Base-by-base conservation (phyloP, 495 filamentous ascomycete species). In the Glonium stellatum region DNA sequence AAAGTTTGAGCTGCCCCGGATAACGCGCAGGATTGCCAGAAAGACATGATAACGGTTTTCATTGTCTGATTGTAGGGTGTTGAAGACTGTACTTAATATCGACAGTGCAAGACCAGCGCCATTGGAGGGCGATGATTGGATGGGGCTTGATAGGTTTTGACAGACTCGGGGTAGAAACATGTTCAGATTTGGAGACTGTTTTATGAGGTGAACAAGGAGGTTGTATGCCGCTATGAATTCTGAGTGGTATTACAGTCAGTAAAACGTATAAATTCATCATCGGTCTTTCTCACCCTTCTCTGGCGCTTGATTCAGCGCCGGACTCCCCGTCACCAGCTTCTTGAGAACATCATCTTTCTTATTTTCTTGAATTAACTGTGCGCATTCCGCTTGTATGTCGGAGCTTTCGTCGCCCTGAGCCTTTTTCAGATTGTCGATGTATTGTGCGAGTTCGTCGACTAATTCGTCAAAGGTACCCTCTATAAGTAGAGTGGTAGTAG, bases 181-280 rank as follows among this genome's bases (percentile, higher is more conserved):
- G 71, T 89, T 83, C 59, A 87, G 79, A 63, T 91, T 86, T 63
- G 86, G 82, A 41, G 89, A 86, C 74, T 95, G 90, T 64, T 87
- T 81, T 67, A 95, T 79, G 25, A 99, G 85, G 78, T 97, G 90
- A 62, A 97, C 80, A 64, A 99, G 85, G 62, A 97, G 87, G 77
- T 97, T 97, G 78, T 96, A 96, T 37, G 93, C 88, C 36, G 91
- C 83, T 55, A 87, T 89, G 72, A 97, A 92, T 75, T 97, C 92
- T 87, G 64, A 5, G 1, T 15, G 25, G n/a, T 23, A 31, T 19
- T 15, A 31, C 53, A 36, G 41, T 53, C 61, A 54, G 23, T 54
- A 12, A 19, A 44, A 21, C 15, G 47, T 11, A 41, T 18, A n/a
- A 37, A 13, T 21, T 31, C 42, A 52, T 54, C 59, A 10, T 12